Evolutionary conservation across 768 basidiomycete species (phyloP).

Genomic region (Kwoniella dejecticola): DNA sequence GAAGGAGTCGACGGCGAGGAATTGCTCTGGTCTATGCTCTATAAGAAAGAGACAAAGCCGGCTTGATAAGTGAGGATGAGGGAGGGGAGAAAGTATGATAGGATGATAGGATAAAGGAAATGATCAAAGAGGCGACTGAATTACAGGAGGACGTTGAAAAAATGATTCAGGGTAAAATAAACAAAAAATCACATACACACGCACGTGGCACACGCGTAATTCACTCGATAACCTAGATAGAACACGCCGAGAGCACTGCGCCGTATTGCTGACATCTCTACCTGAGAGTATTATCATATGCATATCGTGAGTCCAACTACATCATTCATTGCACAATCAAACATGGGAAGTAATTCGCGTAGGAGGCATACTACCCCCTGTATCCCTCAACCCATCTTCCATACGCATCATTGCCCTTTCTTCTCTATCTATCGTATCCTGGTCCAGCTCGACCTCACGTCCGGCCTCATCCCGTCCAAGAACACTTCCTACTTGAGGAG

Average conservation of each 20-base stretch:
- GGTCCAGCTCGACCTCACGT: not conserved
- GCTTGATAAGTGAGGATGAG: not conserved
- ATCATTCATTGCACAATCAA: not conserved
- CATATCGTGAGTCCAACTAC: not conserved
- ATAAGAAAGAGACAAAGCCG: not conserved
- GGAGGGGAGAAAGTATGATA: not conserved
- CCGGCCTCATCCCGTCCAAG: not conserved
- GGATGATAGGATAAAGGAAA: slow-evolving; percentile 8
- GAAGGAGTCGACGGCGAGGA: not conserved
- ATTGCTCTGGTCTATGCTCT: slow-evolving; percentile 1
- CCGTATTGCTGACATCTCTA: no score
- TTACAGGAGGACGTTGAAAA: not conserved
- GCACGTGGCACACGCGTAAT: not conserved
- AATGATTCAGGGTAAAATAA: slow-evolving; percentile 1
- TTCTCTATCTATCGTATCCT: not conserved
- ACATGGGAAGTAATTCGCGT: slow-evolving; percentile 6
- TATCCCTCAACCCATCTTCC: slow-evolving; percentile 21
- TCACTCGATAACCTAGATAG: no score
- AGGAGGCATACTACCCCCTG: slow-evolving; percentile 11
- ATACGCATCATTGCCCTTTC: not conserved
- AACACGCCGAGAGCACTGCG: no score
- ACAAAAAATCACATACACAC: not conserved
- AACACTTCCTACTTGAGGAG: not conserved
- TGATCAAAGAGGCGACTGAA: slow-evolving; percentile 4
- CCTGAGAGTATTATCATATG: no score